phyloP scores from a whole-genome alignment of 2,329 filamentous ascomycete genomes.

The Calonectria leucothoes region DNA sequence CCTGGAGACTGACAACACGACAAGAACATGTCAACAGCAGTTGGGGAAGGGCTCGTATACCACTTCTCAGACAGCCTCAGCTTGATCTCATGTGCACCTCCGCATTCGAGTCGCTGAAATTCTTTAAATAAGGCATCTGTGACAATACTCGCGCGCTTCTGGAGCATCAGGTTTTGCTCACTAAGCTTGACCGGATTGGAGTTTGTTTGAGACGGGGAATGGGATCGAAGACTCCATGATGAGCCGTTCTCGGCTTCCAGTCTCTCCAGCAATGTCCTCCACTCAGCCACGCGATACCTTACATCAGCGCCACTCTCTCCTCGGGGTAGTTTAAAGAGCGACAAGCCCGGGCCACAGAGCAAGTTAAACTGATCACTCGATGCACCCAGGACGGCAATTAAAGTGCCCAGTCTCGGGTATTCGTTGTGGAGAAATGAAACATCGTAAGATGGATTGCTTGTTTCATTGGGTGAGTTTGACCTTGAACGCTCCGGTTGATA shows the following conservation, averaged over 20 bases:
- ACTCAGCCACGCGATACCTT: neutral
- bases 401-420: neutral
- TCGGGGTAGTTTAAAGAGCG: neutral
- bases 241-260: neutral
- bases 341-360: neutral
- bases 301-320: neutral
- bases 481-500: neutral
- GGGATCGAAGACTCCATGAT: neutral
- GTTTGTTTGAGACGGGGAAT: neutral
- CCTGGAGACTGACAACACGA: neutral
- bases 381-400: neutral
- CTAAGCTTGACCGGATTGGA: too few species aligned
- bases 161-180: neutral
- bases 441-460: neutral
- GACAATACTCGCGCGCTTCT: neutral
- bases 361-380: neutral
- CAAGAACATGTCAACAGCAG: constrained; percentile 1
- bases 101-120: neutral
- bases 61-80: neutral
- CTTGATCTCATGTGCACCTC: neutral
- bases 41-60: neutral
- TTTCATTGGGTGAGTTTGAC: neutral
- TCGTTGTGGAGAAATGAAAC: neutral
- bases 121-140: neutral
- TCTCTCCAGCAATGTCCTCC: neutral